These are phyloP conservation scores for Dothideomycetes sp. DNA, from an alignment of 2,329 filamentous ascomycete genomes.

Conservation along the genomic window DNA sequence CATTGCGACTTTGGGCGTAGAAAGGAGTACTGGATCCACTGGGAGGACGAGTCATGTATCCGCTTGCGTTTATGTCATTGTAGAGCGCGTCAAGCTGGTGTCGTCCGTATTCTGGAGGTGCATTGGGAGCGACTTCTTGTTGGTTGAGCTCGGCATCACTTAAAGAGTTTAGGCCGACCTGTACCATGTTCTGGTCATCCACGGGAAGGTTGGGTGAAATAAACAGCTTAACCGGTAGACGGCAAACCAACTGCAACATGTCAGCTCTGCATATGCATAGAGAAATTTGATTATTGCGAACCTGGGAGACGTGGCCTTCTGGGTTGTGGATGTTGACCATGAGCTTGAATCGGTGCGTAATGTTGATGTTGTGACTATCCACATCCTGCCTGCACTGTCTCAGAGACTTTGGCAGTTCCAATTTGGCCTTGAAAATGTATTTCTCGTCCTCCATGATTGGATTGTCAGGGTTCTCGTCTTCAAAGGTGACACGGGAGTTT, in stretches of 20 bases:
- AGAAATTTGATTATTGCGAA: not conserved
- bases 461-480: slow-evolving; percentile 28
- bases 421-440: slow-evolving; percentile 46
- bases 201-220: slow-evolving; percentile 90
- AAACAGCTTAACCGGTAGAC: slow-evolving; percentile 82
- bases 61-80: slow-evolving; percentile 69
- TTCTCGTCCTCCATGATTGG: slow-evolving; percentile 40
- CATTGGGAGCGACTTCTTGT: slow-evolving; percentile 50
- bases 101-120: slow-evolving; percentile 86
- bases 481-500: slow-evolving; percentile 20
- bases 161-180: slow-evolving; percentile 38
- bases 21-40: slow-evolving; percentile 64
- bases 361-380: slow-evolving; percentile 78
- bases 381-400: slow-evolving; percentile 81
- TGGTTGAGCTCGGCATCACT: slow-evolving; percentile 33
- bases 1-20: slow-evolving; percentile 56
- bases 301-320: slow-evolving; percentile 84
- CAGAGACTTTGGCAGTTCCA: slow-evolving; percentile 69
- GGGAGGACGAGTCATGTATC: slow-evolving; percentile 48
- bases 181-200: slow-evolving; percentile 72
- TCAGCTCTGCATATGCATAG: slow-evolving; percentile 36
- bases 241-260: slow-evolving; percentile 71
- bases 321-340: slow-evolving; percentile 88
- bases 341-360: slow-evolving; percentile 85
- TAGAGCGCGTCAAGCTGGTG: slow-evolving; percentile 86